Base-by-base conservation (phyloP, 2,329 filamentous ascomycete species). In the Apiospora sp. region DNA sequence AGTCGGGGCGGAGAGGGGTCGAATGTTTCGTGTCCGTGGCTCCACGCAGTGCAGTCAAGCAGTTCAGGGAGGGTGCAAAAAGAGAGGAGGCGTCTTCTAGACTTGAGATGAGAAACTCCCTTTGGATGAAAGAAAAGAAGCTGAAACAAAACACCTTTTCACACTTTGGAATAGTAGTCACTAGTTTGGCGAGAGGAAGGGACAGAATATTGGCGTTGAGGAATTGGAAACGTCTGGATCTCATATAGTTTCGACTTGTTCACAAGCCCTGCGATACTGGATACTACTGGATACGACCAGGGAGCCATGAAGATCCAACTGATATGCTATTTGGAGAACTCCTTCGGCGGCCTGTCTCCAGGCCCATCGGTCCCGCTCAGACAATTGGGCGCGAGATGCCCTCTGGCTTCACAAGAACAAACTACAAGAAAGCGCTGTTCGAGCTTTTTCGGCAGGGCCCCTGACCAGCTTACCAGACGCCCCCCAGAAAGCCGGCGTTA, bases 271-370 rank as follows among this genome's bases (percentile, higher is more conserved):
- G 34, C 58, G 8, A 61, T 34, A 22, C 30, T 61, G 54, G 54
- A 61, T 61, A 61, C 54, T 64, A 64, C 34, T 64, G 58, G 58
- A 37, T 41, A 64, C 58, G 34, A 41, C 58, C 58, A 24, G 58
- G 58, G 34, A 64, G 58, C 34, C 58, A 41, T 64, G 58, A 64
- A 64, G 58, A 64, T 64, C 58, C 58, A 64, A 64, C 58, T 19
- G 58, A 64, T 41, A 64, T 64, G 58, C 58, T 64, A 64, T 64
- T 64, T 64, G 58, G 34, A 64, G 58, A 64, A 64, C 58, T 64
- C 34, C 19, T 41, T 41, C 58, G 58, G 58, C 58, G 30, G 58
- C 58, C 58, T 64, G 58, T 64, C 58, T 64, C 58, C 58, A 30
- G 58, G 58, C 22, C 58, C 58, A 22, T 64, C 58, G 34, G 58